phyloP scores from a whole-genome alignment of 1,284 basidiomycete genomes.

The Anthracocystis panici-leucophaei region DNA sequence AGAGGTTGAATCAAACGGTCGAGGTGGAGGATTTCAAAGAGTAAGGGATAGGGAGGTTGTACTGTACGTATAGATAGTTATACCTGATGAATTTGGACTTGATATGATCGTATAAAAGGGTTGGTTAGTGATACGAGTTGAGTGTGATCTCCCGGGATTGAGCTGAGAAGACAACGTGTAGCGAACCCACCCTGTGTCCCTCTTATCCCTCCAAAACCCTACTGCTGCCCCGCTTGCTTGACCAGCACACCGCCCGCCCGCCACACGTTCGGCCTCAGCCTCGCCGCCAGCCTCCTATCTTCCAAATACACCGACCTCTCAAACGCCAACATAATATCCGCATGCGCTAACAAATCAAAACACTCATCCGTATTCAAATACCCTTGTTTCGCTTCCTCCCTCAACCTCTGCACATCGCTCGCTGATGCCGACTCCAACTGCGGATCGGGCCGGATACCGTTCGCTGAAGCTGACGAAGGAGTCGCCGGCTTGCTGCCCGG shows the following conservation, averaged over 20 bases:
- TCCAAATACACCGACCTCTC: constrained; percentile 29
- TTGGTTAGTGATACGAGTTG: too few relatives aligned
- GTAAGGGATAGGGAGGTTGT: constrained; percentile 2
- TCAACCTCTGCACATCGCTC: constrained; percentile 17
- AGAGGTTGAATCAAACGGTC: constrained; percentile 27
- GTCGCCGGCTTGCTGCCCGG: constrained; percentile 11
- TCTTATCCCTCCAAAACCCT: not conserved
- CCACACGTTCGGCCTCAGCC: constrained; percentile 26
- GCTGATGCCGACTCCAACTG: constrained; percentile 23
- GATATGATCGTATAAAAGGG: too few relatives aligned
- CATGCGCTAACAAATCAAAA: constrained; percentile 52
- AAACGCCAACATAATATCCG: constrained; percentile 55
- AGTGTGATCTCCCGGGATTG: not conserved
- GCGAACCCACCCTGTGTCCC: not conserved
- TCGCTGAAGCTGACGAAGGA: constrained; percentile 11
- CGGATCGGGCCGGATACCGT: constrained; percentile 37
- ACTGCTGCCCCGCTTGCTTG: constrained; percentile 6
- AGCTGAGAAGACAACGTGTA: not conserved
- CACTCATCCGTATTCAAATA: constrained; percentile 42
- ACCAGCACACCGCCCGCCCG: constrained; percentile 17
- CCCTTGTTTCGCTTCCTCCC: constrained; percentile 8
- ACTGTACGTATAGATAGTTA: not conserved
- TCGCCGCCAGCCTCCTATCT: constrained; percentile 22
- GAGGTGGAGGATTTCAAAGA: constrained; percentile 36
- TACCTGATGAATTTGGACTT: too few relatives aligned